Conservation (phyloP, 2,329 filamentous ascomycete species). For the Colletotrichum horii region DNA sequence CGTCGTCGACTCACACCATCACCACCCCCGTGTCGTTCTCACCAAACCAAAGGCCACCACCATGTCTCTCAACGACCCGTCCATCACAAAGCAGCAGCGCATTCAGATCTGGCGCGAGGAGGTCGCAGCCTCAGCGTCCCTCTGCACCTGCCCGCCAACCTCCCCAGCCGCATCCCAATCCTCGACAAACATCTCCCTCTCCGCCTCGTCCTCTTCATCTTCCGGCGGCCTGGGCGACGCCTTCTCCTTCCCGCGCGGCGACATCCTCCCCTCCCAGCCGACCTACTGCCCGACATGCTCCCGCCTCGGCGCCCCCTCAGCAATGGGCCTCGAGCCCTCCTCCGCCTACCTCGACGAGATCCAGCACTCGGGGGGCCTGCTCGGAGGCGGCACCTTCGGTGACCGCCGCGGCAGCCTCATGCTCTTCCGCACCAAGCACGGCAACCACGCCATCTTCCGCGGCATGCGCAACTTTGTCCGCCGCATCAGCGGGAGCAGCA, state of each 20-base stretch:
- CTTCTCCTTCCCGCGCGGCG: constrained; percentile 20
- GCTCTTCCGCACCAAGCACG: constrained; percentile 6
- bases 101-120: constrained; percentile 58
- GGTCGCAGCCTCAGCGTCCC: constrained; percentile 41
- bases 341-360: constrained; percentile 6
- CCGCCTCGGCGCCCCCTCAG: constrained; percentile 15
- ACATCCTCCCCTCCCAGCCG: constrained; percentile 14
- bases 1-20: neutral
- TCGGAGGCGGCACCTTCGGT: neutral
- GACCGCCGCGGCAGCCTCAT: neutral
- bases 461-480: constrained; percentile 18
- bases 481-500: constrained; percentile 14
- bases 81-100: constrained; percentile 27
- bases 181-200: constrained; percentile 20
- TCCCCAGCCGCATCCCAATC: constrained; percentile 31
- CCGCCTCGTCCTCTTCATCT: constrained; percentile 26
- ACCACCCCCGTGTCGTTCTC: neutral
- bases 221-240: constrained; percentile 12
- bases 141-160: constrained; percentile 36
- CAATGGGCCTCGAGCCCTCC: constrained; percentile 13
- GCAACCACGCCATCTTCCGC: constrained; percentile 14
- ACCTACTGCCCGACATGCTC: constrained; percentile 16
- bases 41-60: neutral
- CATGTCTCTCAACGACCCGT: constrained; percentile 5
- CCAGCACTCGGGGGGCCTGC: neutral